Conservation (phyloP, 2,329 filamentous ascomycete genomes). For the Fusarium sp. region DNA sequence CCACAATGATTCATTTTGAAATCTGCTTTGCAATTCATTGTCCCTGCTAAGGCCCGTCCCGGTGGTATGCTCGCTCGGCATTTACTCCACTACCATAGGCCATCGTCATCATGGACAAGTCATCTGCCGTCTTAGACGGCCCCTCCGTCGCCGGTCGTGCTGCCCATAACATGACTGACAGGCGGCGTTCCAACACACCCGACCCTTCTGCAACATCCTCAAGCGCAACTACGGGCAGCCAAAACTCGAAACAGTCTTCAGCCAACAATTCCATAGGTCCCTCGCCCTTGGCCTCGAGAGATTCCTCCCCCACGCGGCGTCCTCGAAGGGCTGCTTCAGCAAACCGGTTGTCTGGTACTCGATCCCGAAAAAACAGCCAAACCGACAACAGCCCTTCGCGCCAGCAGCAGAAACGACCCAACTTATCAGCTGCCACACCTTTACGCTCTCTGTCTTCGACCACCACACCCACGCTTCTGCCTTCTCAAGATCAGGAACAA, state of each 20-base stretch:
- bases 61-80: slow-evolving; percentile 50
- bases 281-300: slow-evolving; percentile 56
- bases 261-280: slow-evolving; percentile 51
- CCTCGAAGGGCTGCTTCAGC: slow-evolving; percentile 51
- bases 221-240: slow-evolving; percentile 43
- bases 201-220: slow-evolving; percentile 41
- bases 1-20: slow-evolving; percentile 51
- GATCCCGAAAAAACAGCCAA: slow-evolving; percentile 73
- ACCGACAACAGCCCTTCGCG: slow-evolving; percentile 73
- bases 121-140: slow-evolving; percentile 46
- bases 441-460: slow-evolving; percentile 76
- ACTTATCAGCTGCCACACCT: slow-evolving; percentile 69
- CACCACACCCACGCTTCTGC: slow-evolving; percentile 73
- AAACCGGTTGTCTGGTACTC: slow-evolving; percentile 54
- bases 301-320: slow-evolving; percentile 60
- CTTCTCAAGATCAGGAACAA: slow-evolving; percentile 68
- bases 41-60: slow-evolving; percentile 47
- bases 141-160: slow-evolving; percentile 37
- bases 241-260: slow-evolving; percentile 53
- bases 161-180: slow-evolving; percentile 33
- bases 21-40: slow-evolving; percentile 44
- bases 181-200: slow-evolving; percentile 39
- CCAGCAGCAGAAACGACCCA: slow-evolving; percentile 55
- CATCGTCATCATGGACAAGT: slow-evolving; percentile 52
- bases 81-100: slow-evolving; percentile 43